A percentile compares a stretch with the other conserved stretches of the same genome.
Evolutionary conservation across 2,329 filamentous ascomycete species (phyloP).

Genomic region (Apiospora rasikravindrae): DNA sequence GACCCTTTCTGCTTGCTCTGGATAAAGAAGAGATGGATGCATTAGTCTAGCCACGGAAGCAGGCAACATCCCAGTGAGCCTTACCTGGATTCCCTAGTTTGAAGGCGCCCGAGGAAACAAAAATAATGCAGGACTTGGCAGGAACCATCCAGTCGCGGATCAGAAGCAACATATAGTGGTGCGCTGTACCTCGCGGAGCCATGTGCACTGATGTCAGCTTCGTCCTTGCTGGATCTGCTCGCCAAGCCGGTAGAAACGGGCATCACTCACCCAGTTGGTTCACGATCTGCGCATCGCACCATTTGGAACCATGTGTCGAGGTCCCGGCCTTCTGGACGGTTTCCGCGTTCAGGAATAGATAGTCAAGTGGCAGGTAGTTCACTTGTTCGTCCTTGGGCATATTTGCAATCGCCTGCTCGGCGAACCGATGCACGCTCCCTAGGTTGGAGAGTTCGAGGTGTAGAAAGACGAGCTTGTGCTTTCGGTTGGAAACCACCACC

Average conservation of each 20-base stretch:
- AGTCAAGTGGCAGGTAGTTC: slow-evolving; percentile 39
- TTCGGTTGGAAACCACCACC: slow-evolving; percentile 46
- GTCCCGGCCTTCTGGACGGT: slow-evolving; percentile 43
- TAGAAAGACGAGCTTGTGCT: slow-evolving; percentile 50
- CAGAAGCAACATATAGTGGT: slow-evolving; percentile 58
- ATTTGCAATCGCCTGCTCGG: slow-evolving; percentile 47
- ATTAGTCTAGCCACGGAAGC: background rate
- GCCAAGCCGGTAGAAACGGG: background rate
- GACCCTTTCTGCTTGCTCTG: slow-evolving; percentile 27
- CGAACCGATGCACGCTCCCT: slow-evolving; percentile 51
- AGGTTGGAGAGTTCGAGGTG: slow-evolving; percentile 55
- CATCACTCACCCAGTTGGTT: slow-evolving; percentile 54
- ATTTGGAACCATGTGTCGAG: slow-evolving; percentile 49
- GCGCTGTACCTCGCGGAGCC: slow-evolving; percentile 43
- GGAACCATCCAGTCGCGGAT: slow-evolving; percentile 53
- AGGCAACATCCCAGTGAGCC: slow-evolving; percentile 18
- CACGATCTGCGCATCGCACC: slow-evolving; percentile 56
- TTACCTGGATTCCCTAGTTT: slow-evolving; percentile 45
- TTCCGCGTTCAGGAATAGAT: slow-evolving; percentile 55
- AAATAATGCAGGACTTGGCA: slow-evolving; percentile 52
- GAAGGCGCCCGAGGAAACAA: slow-evolving; percentile 57
- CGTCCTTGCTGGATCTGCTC: too few species aligned
- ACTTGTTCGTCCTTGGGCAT: slow-evolving; percentile 31
- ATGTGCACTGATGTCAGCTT: background rate
- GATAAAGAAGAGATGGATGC: background rate